phyloP scores from a whole-genome alignment of 768 basidiomycete species.

The Kwoniella dejecticola region DNA sequence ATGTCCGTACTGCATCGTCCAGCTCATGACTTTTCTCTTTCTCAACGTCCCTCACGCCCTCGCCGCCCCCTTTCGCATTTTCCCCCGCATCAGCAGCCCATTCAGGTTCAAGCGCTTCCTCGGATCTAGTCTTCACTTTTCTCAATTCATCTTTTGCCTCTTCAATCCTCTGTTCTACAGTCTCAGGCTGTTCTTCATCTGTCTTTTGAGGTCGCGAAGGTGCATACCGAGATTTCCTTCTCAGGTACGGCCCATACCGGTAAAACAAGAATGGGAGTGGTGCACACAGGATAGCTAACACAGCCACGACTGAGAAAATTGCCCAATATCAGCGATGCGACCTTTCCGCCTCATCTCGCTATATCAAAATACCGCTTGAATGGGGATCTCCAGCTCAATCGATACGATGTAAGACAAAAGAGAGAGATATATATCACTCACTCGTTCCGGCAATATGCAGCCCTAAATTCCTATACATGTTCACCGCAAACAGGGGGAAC shows the following conservation, averaged over 20 bases:
- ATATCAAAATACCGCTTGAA: too few species aligned
- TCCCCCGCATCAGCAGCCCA: slow-evolving; percentile 16
- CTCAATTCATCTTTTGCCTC: slow-evolving; percentile 5
- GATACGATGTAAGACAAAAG: too few species aligned
- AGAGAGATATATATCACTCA: not conserved
- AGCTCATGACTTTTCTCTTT: not conserved
- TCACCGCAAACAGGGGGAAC: slow-evolving; percentile 60
- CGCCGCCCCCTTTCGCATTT: slow-evolving; percentile 7
- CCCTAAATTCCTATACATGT: slow-evolving; percentile 34
- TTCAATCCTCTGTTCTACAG: not conserved
- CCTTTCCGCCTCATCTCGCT: too few species aligned
- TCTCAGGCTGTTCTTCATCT: not conserved
- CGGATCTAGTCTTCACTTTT: slow-evolving; percentile 6
- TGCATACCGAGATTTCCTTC: slow-evolving; percentile 46
- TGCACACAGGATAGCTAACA: slow-evolving; percentile 22
- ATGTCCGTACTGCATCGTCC: too few species aligned
- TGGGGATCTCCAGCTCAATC: too few species aligned
- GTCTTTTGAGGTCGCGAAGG: slow-evolving; percentile 9
- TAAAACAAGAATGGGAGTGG: slow-evolving; percentile 66
- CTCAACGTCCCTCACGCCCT: not conserved
- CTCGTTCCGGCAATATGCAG: slow-evolving; percentile 31
- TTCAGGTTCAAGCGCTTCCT: slow-evolving; percentile 20
- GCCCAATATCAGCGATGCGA: not conserved
- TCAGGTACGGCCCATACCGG: slow-evolving; percentile 64
- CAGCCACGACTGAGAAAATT: slow-evolving; percentile 22